Base-by-base conservation (phyloP, 2,329 filamentous ascomycete species). In the Ascochyta viciae-villosae region DNA sequence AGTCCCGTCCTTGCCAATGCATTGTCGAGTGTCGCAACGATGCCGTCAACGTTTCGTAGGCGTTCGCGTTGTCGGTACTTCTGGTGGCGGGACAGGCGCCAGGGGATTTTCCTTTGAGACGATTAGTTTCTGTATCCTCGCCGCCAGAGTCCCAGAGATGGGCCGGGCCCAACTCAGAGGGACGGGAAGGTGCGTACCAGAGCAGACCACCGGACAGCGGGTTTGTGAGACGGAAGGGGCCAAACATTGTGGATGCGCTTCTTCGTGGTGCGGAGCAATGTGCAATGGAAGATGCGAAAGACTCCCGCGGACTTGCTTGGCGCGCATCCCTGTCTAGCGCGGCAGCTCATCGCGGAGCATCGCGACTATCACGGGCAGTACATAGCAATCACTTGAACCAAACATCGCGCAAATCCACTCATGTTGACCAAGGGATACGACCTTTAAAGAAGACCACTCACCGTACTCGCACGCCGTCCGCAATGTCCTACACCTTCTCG, bases 401-500 rank as follows among this genome's bases (percentile, higher is more conserved):
- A 24, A 10, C 13, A 50, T 26, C 24, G 9, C 16, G 23, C 29
- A 24, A 24, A 15, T 16, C 27, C 8, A 26, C 13, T 16, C 13
- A 15, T 12, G 7, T 10, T 4, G 13, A 41, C 12, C 23, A 9
- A 41, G 23, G 15, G 39, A 26, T 15, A 41, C 39, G 39, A 27
- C 24, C 12, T 13, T 4, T 2, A n/a, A 1, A 22, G 6, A n/a
- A 29, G 3, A 15, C 5, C 16, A 1, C 31, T 5, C 19, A 4
- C 15, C 2, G 34, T 19, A 12, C 8, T 7, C 15, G 3, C 53
- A 38, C 22, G 16, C 15, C 8, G 27, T 40, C 22, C 67, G 82
- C 66, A 62, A 98, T 98, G 95, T 97, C 93, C 58, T 99, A 98
- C 84, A 97, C 97, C 82, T 98, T 99, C 80, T 91, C 91, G 73